Evolutionary conservation across 345 rosid species (phyloP).

Genomic region (Murraya paniculata): DNA sequence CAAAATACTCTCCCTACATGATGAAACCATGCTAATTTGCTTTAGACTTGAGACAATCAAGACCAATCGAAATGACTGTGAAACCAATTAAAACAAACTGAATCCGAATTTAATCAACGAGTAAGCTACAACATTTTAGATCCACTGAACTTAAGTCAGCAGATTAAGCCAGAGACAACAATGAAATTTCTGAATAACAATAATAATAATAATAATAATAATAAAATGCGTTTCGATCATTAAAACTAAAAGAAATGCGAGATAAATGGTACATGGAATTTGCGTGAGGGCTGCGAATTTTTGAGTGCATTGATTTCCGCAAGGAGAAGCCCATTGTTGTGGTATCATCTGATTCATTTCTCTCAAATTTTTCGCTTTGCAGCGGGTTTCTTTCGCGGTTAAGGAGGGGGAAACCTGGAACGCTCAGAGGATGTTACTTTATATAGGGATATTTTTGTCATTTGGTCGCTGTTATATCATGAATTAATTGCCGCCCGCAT

Average conservation of each 20-base stretch:
- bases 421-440: neutral
- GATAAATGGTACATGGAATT: conserved; percentile 60
- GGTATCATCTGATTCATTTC: conserved; percentile 50
- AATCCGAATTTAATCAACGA: neutral
- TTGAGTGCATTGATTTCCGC: conserved; percentile 73
- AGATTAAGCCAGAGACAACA: neutral
- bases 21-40: conserved; percentile 13
- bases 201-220: neutral
- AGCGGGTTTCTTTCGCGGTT: neutral
- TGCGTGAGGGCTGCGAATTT: conserved; percentile 79
- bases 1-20: conserved; percentile 97
- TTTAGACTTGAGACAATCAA: conserved; percentile 7
- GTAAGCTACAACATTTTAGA: neutral
- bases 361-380: neutral
- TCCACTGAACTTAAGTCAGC: neutral
- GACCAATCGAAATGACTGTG: neutral
- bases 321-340: conserved; percentile 84
- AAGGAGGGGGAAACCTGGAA: neutral
- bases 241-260: neutral
- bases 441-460: conserved; percentile 7
- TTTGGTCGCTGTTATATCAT: neutral
- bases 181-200: neutral
- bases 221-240: neutral
- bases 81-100: neutral
- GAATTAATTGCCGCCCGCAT: neutral